These are phyloP conservation scores for Boletellus sp. DNA, from an alignment of 768 basidiomycete species.

Conservation along the genomic window DNA sequence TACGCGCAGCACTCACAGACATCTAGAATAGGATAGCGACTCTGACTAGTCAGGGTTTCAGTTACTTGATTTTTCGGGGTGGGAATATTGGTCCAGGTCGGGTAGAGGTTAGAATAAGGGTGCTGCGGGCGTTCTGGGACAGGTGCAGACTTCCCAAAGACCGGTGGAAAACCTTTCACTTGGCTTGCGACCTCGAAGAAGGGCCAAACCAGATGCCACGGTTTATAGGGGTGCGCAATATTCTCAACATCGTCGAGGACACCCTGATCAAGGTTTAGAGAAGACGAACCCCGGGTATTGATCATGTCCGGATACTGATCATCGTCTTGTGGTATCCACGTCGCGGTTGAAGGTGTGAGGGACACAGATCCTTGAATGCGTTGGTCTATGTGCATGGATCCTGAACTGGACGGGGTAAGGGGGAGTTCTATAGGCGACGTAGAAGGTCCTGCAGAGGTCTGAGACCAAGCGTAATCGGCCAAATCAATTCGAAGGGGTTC, in stretches of 20 bases:
- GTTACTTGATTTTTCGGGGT: not conserved
- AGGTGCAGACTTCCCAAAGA: conserved; percentile 1
- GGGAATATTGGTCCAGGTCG: conserved; percentile 7
- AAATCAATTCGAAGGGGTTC: conserved; percentile 49
- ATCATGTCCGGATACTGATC: conserved; percentile 33
- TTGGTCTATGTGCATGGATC: conserved; percentile 55
- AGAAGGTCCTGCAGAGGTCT: conserved; percentile 63
- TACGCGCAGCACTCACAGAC: conserved; percentile 13
- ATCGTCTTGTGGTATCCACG: conserved; percentile 52
- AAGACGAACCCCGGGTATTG: conserved; percentile 40
- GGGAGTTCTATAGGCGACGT: conserved; percentile 41
- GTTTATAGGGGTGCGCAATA: conserved; percentile 21
- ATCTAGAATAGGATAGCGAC: conserved; percentile 25
- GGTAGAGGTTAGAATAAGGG: conserved; percentile 35
- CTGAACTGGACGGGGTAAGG: conserved; percentile 36
- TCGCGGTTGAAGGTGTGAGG: conserved; percentile 41
- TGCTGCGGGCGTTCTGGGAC: conserved; percentile 24
- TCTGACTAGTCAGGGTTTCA: not conserved
- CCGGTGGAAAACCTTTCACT: not conserved
- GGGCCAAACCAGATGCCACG: conserved; percentile 15
- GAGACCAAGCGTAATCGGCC: conserved; percentile 68
- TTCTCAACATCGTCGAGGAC: conserved; percentile 51
- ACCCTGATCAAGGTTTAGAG: conserved; percentile 58
- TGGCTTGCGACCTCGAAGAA: not conserved
- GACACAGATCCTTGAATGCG: conserved; percentile 49